Evolutionary conservation across 345 rosid genomes (phyloP).

Genomic region (Populus ilicifolia): DNA sequence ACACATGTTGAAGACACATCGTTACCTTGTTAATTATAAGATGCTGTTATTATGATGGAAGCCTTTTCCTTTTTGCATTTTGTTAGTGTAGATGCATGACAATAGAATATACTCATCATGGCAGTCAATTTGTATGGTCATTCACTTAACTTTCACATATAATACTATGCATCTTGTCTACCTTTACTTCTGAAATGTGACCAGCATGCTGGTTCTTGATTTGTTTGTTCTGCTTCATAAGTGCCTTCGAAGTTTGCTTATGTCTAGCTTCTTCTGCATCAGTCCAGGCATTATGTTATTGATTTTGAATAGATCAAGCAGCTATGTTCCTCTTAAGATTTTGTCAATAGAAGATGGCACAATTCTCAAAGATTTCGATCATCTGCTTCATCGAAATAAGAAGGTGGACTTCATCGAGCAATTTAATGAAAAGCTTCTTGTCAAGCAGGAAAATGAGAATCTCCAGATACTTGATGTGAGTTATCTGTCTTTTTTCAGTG

Average conservation of each 20-base stretch:
- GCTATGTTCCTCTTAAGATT: slow-evolving; percentile 83
- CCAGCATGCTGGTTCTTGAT: not conserved
- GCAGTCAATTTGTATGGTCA: not conserved
- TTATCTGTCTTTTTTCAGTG: not conserved
- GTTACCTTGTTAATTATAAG: not conserved
- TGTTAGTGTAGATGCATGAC: not conserved
- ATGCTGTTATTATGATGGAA: not conserved
- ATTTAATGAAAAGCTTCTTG: slow-evolving; percentile 97
- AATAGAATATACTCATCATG: not conserved
- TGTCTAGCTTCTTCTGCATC: slow-evolving; percentile 18
- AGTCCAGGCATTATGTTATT: slow-evolving; percentile 97
- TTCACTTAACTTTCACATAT: not conserved
- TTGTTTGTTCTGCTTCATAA: not conserved
- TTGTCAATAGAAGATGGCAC: slow-evolving; percentile 97
- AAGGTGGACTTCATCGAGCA: slow-evolving; percentile 98
- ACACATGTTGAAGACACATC: not conserved
- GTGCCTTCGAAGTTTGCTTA: not conserved
- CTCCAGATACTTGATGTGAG: slow-evolving; percentile 97
- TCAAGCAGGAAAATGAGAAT: slow-evolving; percentile 95
- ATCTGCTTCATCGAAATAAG: slow-evolving; percentile 89
- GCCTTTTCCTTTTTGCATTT: not conserved
- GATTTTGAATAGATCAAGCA: slow-evolving; percentile 70
- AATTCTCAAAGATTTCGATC: slow-evolving; percentile 83
- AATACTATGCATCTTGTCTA: not conserved
- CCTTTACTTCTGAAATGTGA: not conserved